Conservation (phyloP, 345 rosid species). For the Turritis glabra region DNA sequence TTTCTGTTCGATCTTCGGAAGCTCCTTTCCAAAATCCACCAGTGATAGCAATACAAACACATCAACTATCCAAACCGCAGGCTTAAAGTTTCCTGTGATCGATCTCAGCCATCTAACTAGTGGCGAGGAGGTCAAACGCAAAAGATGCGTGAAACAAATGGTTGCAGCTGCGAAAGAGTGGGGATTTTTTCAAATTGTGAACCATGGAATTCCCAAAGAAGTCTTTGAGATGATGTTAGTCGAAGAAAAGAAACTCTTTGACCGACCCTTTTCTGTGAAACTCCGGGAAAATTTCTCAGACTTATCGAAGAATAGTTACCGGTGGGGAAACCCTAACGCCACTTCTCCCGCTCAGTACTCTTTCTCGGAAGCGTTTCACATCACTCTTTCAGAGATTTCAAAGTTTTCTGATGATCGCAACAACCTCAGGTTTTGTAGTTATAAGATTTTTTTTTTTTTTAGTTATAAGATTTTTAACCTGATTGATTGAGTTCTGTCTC, state of each 20-base stretch:
- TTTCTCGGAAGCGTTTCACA: slow-evolving; percentile 77
- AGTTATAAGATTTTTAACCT: background rate
- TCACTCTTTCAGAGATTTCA: slow-evolving; percentile 52
- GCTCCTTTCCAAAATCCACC: background rate
- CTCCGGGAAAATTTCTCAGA: slow-evolving; percentile 36
- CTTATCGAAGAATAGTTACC: slow-evolving; percentile 46
- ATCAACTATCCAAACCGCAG: background rate
- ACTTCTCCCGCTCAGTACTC: slow-evolving; percentile 52
- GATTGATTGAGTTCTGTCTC: slow-evolving; percentile 15
- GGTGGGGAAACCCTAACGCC: slow-evolving; percentile 82
- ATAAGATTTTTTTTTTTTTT: background rate
- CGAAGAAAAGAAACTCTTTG: slow-evolving; percentile 52
- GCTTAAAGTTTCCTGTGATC: slow-evolving; percentile 51
- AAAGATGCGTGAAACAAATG: slow-evolving; percentile 47
- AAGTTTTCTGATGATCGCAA: slow-evolving; percentile 31
- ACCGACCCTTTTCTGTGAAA: slow-evolving; percentile 53
- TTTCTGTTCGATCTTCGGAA: slow-evolving; percentile 19
- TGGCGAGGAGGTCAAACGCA: slow-evolving; percentile 31
- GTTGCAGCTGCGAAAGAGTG: slow-evolving; percentile 56
- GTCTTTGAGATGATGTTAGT: slow-evolving; percentile 43
- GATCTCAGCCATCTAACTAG: slow-evolving; percentile 44
- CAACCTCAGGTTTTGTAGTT: slow-evolving; percentile 46
- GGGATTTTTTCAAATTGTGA: slow-evolving; percentile 78
- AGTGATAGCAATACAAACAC: background rate
- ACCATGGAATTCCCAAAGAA: slow-evolving; percentile 59